Evolutionary conservation across 2,329 filamentous ascomycete species (phyloP).

Genomic region (Trichoderma sp.): DNA sequence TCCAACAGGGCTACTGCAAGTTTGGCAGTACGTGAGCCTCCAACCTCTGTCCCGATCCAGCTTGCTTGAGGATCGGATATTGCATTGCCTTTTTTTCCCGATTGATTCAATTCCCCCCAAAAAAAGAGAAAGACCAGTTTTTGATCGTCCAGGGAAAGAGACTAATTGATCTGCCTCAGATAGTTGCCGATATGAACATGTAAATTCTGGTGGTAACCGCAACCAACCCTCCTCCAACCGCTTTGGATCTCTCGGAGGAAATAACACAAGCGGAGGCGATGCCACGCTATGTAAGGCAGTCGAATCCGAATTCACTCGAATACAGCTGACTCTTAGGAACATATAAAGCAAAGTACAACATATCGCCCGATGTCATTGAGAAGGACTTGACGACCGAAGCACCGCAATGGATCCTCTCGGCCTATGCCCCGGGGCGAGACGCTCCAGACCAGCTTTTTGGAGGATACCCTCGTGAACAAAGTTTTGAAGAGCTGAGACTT

Average conservation of each 20-base stretch:
- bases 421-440: slow-evolving; percentile 77
- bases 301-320: background rate
- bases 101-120: background rate
- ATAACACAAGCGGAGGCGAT: slow-evolving; percentile 33
- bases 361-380: slow-evolving; percentile 62
- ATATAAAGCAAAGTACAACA: slow-evolving; percentile 47
- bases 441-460: slow-evolving; percentile 83
- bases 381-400: slow-evolving; percentile 69
- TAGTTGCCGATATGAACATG: slow-evolving; percentile 58
- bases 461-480: slow-evolving; percentile 76
- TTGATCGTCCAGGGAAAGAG: background rate
- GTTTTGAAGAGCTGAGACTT: slow-evolving; percentile 81
- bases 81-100: background rate
- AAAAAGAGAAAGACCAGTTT: background rate
- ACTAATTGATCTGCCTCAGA: slow-evolving; percentile 39
- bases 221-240: slow-evolving; percentile 51
- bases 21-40: slow-evolving; percentile 49
- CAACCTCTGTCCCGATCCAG: background rate
- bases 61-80: background rate
- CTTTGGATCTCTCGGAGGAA: slow-evolving; percentile 54
- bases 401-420: slow-evolving; percentile 83
- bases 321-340: slow-evolving; percentile 24
- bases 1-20: slow-evolving; percentile 53
- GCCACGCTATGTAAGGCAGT: slow-evolving; percentile 29
- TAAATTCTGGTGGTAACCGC: slow-evolving; percentile 39